phyloP scores from a whole-genome alignment of 2,329 filamentous ascomycete genomes.

The Zymoseptoria passerinii region DNA sequence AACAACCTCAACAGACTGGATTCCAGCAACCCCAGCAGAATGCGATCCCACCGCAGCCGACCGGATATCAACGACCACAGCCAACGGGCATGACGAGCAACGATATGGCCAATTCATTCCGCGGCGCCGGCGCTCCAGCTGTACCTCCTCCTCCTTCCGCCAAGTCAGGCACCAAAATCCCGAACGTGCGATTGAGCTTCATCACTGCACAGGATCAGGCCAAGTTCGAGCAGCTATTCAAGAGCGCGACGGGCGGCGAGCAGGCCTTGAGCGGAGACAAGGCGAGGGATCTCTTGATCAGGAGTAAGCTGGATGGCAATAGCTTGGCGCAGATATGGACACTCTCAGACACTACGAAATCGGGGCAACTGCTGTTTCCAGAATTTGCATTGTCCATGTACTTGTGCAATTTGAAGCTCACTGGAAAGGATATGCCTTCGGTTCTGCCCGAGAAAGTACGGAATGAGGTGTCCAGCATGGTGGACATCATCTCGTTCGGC shows the following conservation, averaged over 20 bases:
- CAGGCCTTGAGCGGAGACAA: constrained; percentile 87
- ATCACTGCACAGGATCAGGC: constrained; percentile 91
- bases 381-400: constrained; percentile 99
- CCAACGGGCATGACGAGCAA: constrained; percentile 54
- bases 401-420: constrained; percentile 86
- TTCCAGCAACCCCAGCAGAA: constrained; percentile 44
- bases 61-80: constrained; percentile 38
- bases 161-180: constrained; percentile 68
- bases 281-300: constrained; percentile 77
- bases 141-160: constrained; percentile 51
- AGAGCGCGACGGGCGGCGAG: constrained; percentile 78
- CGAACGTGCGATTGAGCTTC: constrained; percentile 88
- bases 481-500: constrained; percentile 96
- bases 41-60: constrained; percentile 30
- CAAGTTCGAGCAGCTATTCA: constrained; percentile 97
- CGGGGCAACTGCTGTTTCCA: constrained; percentile 90
- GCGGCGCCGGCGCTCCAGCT: constrained; percentile 41
- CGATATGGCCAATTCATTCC: constrained; percentile 58
- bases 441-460: constrained; percentile 73
- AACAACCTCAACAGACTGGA: constrained; percentile 39
- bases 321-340: constrained; percentile 92
- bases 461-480: constrained; percentile 99
- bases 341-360: constrained; percentile 89
- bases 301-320: constrained; percentile 80
- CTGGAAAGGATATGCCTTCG: constrained; percentile 70